Evolutionary conservation across 495 filamentous ascomycete species (phyloP), one percentile per base, ranked within the genome.

Genomic region (Filosporella fistucella): DNA sequence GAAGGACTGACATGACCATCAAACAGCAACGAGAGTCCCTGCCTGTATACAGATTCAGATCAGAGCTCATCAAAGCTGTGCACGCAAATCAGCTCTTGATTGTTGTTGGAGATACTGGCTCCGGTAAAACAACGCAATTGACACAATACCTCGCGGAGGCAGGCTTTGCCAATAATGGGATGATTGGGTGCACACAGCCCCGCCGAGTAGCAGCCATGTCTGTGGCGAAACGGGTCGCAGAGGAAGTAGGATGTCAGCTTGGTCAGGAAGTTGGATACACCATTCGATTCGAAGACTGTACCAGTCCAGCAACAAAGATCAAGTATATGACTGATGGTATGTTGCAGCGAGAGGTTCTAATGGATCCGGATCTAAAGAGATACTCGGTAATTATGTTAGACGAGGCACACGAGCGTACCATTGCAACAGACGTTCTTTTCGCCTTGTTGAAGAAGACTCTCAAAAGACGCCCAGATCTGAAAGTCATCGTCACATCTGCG

Each of bases 271-370:
- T 99, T 51, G 93, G 93, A 34, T 99, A 97, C 58, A 96, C 89
- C 0, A 96, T 99, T 61, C 85, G 93, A 61, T 99, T 99, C 62
- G 93, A 99, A 60, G 94, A 99, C 59, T 86, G 82, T 59, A 96
- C 93, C 0, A 86, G 82, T 52, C 83, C 89, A 1, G 82, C 87
- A 12, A 98, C 93, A 11, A 84, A 82, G 62, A 96, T 99, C 70
- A 97, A 97, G 68, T 99, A 97, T 67, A 96, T 97, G 91, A 99
- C 93, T 11, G 93, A 99, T 53, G 93, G 93, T 65, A 99, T 97
- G 86, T 78, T 99, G 57, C 84, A 97, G 68, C 72, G 93, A 67
- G 94, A 99, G 65, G 88, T 96, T 49, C 71, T 99, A 13, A 70
- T 96, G 23, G 94, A 97, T 59, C 87, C 90, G 0, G 80, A 91